Evolutionary conservation across 164 flowering plant species (phyloP).

Genomic region (Brasenia schreberi): DNA sequence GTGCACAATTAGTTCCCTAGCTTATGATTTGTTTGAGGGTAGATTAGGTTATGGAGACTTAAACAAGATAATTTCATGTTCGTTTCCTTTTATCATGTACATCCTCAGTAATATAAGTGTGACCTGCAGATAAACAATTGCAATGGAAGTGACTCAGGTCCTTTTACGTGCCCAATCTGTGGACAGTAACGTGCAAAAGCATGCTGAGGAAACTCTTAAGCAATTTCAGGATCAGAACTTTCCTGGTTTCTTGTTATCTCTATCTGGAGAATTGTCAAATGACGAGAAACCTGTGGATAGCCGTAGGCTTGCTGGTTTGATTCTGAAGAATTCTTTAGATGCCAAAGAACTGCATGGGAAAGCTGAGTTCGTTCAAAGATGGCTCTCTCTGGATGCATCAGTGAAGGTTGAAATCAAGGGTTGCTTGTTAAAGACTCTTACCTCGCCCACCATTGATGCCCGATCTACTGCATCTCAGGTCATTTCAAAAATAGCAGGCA

Average conservation of each 20-base stretch:
- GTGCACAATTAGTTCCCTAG: too few relatives aligned
- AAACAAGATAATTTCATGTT: too few relatives aligned
- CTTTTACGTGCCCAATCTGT: conserved; percentile 51
- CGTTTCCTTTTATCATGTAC: too few relatives aligned
- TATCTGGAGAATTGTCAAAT: conserved; percentile 43
- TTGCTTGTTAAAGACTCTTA: conserved; percentile 32
- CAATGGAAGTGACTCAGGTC: conserved; percentile 50
- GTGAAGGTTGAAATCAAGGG: conserved; percentile 33
- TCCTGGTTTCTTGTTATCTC: conserved; percentile 37
- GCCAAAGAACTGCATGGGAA: conserved; percentile 51
- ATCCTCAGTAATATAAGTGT: neutral
- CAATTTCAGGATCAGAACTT: conserved; percentile 58
- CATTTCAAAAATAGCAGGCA: conserved; percentile 48
- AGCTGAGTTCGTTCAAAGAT: conserved; percentile 44
- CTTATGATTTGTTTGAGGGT: too few relatives aligned
- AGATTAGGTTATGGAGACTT: too few relatives aligned
- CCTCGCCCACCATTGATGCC: conserved; percentile 35
- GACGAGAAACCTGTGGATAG: conserved; percentile 58
- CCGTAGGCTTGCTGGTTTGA: conserved; percentile 48
- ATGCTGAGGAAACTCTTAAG: conserved; percentile 45
- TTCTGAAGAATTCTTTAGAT: conserved; percentile 53
- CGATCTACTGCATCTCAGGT: conserved; percentile 58
- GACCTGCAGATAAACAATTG: conserved; percentile 16
- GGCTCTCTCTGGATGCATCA: conserved; percentile 32
- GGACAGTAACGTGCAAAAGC: conserved; percentile 37